Conservation (phyloP, 441 rosid species). For the Populus hybrid region DNA sequence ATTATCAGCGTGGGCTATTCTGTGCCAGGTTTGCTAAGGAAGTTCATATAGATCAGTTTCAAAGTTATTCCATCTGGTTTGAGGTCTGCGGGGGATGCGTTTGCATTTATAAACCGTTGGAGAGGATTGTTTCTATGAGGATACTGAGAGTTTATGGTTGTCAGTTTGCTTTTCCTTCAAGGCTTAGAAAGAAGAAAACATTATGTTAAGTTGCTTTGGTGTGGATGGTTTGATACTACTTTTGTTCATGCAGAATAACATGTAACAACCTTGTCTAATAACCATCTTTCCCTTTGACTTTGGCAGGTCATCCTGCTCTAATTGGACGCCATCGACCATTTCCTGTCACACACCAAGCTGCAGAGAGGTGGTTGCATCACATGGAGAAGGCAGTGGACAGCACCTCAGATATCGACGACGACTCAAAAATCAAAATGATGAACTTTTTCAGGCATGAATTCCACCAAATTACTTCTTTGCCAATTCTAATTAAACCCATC, state of each 20-base stretch:
- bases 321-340: conserved; percentile 88
- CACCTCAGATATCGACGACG: conserved; percentile 62
- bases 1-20: not conserved
- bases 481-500: not conserved
- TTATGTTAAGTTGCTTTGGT: not conserved
- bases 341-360: conserved; percentile 83
- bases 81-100: not conserved
- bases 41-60: not conserved
- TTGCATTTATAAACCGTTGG: not conserved
- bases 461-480: not conserved
- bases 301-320: conserved; percentile 83
- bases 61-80: not conserved
- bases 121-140: not conserved
- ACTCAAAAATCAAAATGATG: conserved; percentile 78
- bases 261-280: not conserved
- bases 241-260: not conserved
- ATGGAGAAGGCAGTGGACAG: conserved; percentile 78
- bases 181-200: not conserved
- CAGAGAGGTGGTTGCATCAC: conserved; percentile 87
- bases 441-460: conserved; percentile 67
- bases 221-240: not conserved
- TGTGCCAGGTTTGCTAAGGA: not conserved
- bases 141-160: no score
- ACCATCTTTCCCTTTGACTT: conserved; percentile 4
- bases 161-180: not conserved